Base-by-base conservation (phyloP, 441 rosid genomes). In the Gossypium trilobum region DNA sequence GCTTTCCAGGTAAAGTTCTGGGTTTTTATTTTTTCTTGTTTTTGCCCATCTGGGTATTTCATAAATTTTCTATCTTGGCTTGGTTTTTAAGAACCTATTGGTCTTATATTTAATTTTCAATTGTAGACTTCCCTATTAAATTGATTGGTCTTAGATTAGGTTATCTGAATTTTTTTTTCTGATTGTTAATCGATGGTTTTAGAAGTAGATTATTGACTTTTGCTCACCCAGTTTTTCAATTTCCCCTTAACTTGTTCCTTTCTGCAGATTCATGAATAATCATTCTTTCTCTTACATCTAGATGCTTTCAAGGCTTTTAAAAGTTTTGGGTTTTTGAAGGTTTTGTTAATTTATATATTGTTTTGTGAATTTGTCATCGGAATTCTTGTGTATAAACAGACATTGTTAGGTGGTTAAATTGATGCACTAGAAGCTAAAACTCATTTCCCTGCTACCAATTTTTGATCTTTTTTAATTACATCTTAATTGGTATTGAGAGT, bases 11-110 rank as follows among this genome's bases (percentile, higher is more conserved):
- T 78, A 13, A 76, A 72, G 68, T 75, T 73, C 66, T 65, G 60
- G 17, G 33, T 44, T 66, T 14, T 5, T 14, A 0, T 74, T 8
- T 36, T 75, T 56, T 27, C 33, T 10, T 61, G 55, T 73, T 44
- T 74, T 36, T 62, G 65, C 55, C 57, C 67, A 39, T 74, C 44
- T 74, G 78, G 83, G 76, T 78, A 36, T 70, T 61, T 74, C 71
- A 67, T 59, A 48, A 66, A n/a, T 20, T 62, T 17, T 19, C 10
- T 76, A 25, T 23, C 51, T 31, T 44, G 61, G 63, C 60, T 77
- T 72, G 66, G 71, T 65, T 73, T 67, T 75, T 52, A 13, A 56
- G 46, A 66, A 65, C 17, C 4, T 31, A 13, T 44, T 22, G 70
- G 1, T 48, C 52, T 13, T 65, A 6, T 65, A 5, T 25, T 57